These are phyloP conservation scores for Gossypium anomalum DNA, from an alignment of 345 rosid species.

Conservation along the genomic window DNA sequence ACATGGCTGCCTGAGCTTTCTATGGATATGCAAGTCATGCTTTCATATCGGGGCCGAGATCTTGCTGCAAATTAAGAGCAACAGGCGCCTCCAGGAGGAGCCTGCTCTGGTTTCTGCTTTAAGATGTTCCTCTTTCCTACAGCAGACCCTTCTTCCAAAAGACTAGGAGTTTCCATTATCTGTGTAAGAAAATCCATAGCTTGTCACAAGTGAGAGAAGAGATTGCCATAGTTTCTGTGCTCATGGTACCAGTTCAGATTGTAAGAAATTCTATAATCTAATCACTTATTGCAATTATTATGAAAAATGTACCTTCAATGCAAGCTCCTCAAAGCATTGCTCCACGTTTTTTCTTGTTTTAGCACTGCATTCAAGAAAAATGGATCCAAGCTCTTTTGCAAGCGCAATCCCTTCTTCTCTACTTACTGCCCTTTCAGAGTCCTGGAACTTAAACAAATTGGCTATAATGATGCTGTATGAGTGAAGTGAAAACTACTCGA, in stretches of 20 bases:
- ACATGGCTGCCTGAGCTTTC: background rate
- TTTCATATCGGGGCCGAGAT: background rate
- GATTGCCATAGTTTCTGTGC: background rate
- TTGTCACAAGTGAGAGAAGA: background rate
- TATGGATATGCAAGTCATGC: background rate
- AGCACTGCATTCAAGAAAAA: constrained; percentile 93
- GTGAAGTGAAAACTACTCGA: too few relatives aligned
- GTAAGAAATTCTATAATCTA: background rate
- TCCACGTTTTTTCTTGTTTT: constrained; percentile 81
- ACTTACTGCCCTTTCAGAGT: constrained; percentile 75
- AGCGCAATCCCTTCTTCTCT: constrained; percentile 76
- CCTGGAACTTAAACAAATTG: constrained; percentile 39
- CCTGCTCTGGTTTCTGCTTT: constrained; percentile 61
- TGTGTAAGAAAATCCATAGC: constrained; percentile 26
- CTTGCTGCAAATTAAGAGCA: constrained; percentile 33
- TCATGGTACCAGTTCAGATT: background rate
- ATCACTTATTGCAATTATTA: background rate
- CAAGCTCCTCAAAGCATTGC: constrained; percentile 87
- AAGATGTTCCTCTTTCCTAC: constrained; percentile 62
- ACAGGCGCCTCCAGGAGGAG: constrained; percentile 37
- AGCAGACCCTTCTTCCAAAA: constrained; percentile 80
- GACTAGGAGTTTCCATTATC: constrained; percentile 96
- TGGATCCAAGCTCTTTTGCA: constrained; percentile 66
- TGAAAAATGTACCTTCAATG: constrained; percentile 53
- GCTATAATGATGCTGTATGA: background rate